A percentile compares a stretch with the other conserved stretches of the same genome.
phyloP scores from a whole-genome alignment of 345 rosid species.

The Noccaea caerulescens region DNA sequence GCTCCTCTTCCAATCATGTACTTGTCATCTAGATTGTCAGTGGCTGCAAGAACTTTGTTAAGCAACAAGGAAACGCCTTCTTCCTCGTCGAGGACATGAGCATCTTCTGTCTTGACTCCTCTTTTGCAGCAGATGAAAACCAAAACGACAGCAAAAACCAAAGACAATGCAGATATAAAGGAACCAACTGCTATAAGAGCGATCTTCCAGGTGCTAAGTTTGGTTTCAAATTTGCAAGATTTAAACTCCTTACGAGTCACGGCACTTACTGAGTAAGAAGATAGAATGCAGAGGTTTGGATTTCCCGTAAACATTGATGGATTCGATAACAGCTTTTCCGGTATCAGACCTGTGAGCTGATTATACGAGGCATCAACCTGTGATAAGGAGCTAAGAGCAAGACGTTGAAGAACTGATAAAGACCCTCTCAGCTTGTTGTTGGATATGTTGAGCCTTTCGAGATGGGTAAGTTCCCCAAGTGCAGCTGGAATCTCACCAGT shows the following conservation, averaged over 20 bases:
- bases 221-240: slow-evolving; percentile 49
- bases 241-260: slow-evolving; percentile 42
- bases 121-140: slow-evolving; percentile 33
- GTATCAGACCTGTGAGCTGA: slow-evolving; percentile 67
- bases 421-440: slow-evolving; percentile 71
- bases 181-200: slow-evolving; percentile 54
- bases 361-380: slow-evolving; percentile 64
- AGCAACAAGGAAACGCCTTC: slow-evolving; percentile 60
- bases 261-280: slow-evolving; percentile 46
- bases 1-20: slow-evolving; percentile 62
- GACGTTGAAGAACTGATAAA: slow-evolving; percentile 50
- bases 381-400: slow-evolving; percentile 35
- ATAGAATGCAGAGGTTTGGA: slow-evolving; percentile 61
- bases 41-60: slow-evolving; percentile 62
- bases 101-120: slow-evolving; percentile 44
- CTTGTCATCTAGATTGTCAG: slow-evolving; percentile 43
- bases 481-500: slow-evolving; percentile 61
- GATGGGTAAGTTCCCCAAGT: slow-evolving; percentile 51
- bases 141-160: slow-evolving; percentile 44
- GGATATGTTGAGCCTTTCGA: slow-evolving; percentile 64
- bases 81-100: slow-evolving; percentile 46
- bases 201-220: slow-evolving; percentile 47
- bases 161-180: slow-evolving; percentile 31
- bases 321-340: slow-evolving; percentile 44
- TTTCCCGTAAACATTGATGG: slow-evolving; percentile 59